These are phyloP conservation scores for Chenopodium berlandieri DNA, from an alignment of 148 eudicot genomes.

Conservation along the genomic window DNA sequence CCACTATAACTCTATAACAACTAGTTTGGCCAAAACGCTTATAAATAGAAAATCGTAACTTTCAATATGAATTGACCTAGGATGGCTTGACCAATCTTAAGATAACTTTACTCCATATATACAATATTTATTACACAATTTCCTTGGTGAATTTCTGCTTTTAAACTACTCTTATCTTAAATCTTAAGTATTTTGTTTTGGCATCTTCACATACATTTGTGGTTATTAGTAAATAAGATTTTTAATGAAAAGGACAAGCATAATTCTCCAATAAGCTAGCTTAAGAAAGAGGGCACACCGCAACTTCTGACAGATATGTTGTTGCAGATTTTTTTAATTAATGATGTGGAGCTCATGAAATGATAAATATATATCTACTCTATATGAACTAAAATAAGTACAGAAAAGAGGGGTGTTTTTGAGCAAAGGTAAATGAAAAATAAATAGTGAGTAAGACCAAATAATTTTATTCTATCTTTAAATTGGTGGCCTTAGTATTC, in stretches of 20 bases:
- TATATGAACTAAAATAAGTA: too few species aligned
- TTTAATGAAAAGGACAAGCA: constrained; percentile 21
- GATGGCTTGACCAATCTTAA: too few species aligned
- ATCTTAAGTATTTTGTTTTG: not conserved
- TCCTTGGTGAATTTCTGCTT: too few species aligned
- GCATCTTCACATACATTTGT: constrained; percentile 5
- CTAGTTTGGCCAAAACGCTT: too few species aligned
- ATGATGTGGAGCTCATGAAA: constrained; percentile 2
- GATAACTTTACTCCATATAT: too few species aligned
- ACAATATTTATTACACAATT: too few species aligned
- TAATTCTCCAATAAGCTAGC: constrained; percentile 22
- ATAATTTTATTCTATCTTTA: not conserved
- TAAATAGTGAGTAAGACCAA: not conserved
- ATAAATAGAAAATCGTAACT: too few species aligned
- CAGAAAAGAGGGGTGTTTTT: not conserved
- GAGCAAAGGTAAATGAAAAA: not conserved
- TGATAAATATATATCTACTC: not conserved
- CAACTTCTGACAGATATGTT: constrained; percentile 22
- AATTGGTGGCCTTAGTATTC: constrained; percentile 3
- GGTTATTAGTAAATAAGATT: not conserved
- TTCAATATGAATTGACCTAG: too few species aligned
- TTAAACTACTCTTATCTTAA: not conserved
- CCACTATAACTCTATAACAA: too few species aligned
- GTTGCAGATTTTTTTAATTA: constrained; percentile 4
- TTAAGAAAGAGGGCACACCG: constrained; percentile 8